Evolutionary conservation across 768 basidiomycete genomes (phyloP), one percentile per base, ranked within the genome.

Genomic region (Rhodotorula taiwanensis): DNA sequence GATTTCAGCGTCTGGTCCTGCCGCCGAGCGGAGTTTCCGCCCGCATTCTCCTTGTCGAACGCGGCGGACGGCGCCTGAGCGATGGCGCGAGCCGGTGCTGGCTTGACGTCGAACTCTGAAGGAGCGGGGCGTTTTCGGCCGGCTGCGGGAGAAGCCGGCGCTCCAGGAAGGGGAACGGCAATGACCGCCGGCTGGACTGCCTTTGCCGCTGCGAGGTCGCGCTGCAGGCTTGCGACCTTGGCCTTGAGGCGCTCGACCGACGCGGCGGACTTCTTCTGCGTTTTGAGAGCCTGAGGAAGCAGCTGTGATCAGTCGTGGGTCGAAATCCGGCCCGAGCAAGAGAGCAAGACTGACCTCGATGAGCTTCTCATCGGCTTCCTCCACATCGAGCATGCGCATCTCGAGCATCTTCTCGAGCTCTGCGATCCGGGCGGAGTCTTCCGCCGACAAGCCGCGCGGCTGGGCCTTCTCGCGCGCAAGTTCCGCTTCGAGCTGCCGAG

Each of bases 341-440:
- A 4, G 11, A 15, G 23, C 16, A 2, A 21, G 33, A n/a, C 53
- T 50, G 30, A 57, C 66, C 31, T 68, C 62, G 41, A 68, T 59
- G 25, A 63, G 55, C 54, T 68, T 68, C 51, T 68, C 66, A 18
- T 68, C 57, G 21, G 66, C 58, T 30, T 68, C 62, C 41, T 68
- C 66, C 11, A 68, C 58, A 28, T 68, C 66, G 18, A 53, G 25
- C 34, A 48, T 34, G 50, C 50, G 57, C 13, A 9, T 41, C 47
- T 68, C 54, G 15, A 61, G 30, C 28, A 36, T 21, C 33, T 55
- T 54, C 42, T 63, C 62, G 27, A 68, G 62, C 50, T 68, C 62
- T 11, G 48, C 44, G n/a, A 63, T 28, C 2, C 58, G 42, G 5
- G 45, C 53, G 11, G 34, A 48, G 7, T 55, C 41, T n/a, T 58